Evolutionary conservation across 768 basidiomycete genomes (phyloP).

Genomic region (Imleria badia): DNA sequence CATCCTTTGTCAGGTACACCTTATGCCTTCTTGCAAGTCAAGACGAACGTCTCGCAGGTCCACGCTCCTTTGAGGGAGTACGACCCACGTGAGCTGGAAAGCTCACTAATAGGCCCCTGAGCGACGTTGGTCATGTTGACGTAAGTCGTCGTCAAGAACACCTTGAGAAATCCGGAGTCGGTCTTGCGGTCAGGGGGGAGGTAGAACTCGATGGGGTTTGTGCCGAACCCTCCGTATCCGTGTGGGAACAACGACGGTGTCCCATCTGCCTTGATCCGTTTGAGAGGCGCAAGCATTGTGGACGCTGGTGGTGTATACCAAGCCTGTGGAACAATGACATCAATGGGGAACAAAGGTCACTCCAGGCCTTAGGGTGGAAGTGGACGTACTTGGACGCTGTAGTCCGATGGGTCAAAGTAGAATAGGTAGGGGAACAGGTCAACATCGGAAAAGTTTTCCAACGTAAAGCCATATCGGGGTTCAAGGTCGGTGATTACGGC

Average conservation of each 20-base stretch:
- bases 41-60: slow-evolving; percentile 20
- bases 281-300: slow-evolving; percentile 10
- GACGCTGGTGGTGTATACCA: slow-evolving; percentile 17
- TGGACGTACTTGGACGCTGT: slow-evolving; percentile 13
- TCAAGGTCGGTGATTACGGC: slow-evolving; percentile 13
- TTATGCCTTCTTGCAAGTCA: slow-evolving; percentile 14
- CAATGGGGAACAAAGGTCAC: neutral
- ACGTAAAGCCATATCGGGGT: slow-evolving; percentile 14
- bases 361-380: neutral
- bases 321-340: neutral
- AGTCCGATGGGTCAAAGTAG: slow-evolving; percentile 25
- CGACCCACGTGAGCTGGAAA: neutral
- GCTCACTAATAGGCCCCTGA: slow-evolving; percentile 6
- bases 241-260: slow-evolving; percentile 16
- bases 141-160: slow-evolving; percentile 20
- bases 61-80: slow-evolving; percentile 7
- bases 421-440: slow-evolving; percentile 26
- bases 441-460: slow-evolving; percentile 15
- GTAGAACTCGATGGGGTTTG: slow-evolving; percentile 18
- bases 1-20: neutral
- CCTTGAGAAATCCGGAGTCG: slow-evolving; percentile 23
- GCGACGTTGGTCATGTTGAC: slow-evolving; percentile 18
- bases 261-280: neutral
- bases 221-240: slow-evolving; percentile 23
- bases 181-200: neutral